Percentiles rank a stretch among this genome's conserved stretches.
Conservation (phyloP, 305 asterid genomes). For the Solanum chacoense region DNA sequence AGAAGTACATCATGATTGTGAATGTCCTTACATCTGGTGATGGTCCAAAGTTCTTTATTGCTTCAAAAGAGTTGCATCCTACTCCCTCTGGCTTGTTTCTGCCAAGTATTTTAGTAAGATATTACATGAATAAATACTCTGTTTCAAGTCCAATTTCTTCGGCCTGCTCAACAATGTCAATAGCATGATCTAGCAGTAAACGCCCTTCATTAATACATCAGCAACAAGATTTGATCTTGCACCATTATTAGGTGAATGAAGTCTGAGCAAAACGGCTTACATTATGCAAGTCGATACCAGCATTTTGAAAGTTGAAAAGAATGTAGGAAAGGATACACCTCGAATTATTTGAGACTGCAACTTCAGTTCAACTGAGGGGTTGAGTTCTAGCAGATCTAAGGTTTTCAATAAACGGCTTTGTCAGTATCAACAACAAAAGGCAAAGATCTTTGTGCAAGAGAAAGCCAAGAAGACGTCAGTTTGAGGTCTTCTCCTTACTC, state of each 20-base stretch:
- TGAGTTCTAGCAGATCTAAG: neutral
- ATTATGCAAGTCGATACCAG: neutral
- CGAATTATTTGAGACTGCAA: neutral
- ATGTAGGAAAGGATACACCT: neutral
- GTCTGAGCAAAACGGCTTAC: neutral
- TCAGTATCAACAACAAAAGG: neutral
- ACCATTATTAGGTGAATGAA: neutral
- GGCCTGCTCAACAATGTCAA: constrained; percentile 26
- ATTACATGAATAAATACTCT: constrained; percentile 34
- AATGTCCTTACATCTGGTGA: constrained; percentile 43
- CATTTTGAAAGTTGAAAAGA: neutral
- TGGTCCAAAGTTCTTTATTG: constrained; percentile 48
- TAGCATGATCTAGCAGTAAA: constrained; percentile 40
- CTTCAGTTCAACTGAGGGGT: neutral
- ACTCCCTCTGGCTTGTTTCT: constrained; percentile 24
- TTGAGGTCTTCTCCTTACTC: neutral
- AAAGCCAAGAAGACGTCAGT: neutral
- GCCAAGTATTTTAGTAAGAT: constrained; percentile 51
- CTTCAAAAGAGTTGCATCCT: constrained; percentile 23
- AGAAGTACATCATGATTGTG: constrained; percentile 39
- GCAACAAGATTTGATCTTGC: neutral
- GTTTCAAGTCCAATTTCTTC: constrained; percentile 26
- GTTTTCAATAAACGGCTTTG: neutral
- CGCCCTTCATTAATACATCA: constrained; percentile 25
- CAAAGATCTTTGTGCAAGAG: neutral